Percentiles rank a stretch among this genome's conserved stretches.
phyloP scores from a whole-genome alignment of 495 filamentous ascomycete genomes.

The Lepraria neglecta region DNA sequence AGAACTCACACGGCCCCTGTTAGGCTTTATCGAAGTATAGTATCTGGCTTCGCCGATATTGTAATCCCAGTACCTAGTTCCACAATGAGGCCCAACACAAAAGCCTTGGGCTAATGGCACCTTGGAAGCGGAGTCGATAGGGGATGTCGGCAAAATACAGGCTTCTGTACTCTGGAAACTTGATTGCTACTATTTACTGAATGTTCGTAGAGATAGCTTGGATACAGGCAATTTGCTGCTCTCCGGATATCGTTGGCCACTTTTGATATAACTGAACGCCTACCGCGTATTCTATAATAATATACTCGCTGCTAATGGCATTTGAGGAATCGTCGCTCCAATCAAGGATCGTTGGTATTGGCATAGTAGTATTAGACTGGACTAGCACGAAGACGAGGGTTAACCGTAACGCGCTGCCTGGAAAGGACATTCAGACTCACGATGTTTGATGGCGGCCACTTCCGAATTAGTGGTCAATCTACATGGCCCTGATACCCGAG shows the following conservation, averaged over 20 bases:
- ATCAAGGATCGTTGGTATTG: constrained; percentile 38
- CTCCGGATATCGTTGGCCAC: constrained; percentile 37
- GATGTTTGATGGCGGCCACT: constrained; percentile 43
- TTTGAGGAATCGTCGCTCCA: constrained; percentile 38
- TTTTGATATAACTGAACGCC: constrained; percentile 36
- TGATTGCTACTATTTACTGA: constrained; percentile 33
- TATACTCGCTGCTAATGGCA: constrained; percentile 41
- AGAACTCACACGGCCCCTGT: constrained; percentile 37
- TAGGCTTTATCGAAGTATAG: constrained; percentile 32
- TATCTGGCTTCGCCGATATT: constrained; percentile 30
- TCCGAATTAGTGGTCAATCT: constrained; percentile 41
- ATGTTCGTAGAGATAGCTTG: constrained; percentile 31
- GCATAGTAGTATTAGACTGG: constrained; percentile 33
- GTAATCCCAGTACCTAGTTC: constrained; percentile 38
- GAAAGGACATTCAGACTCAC: constrained; percentile 29
- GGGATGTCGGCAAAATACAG: constrained; percentile 32
- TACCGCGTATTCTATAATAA: constrained; percentile 39
- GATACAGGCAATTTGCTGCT: constrained; percentile 37
- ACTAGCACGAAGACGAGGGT: constrained; percentile 30
- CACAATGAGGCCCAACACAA: constrained; percentile 40
- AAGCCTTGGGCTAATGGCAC: constrained; percentile 33
- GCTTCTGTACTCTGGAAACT: constrained; percentile 42
- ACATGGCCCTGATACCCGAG: constrained; percentile 33
- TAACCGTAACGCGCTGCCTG: constrained; percentile 12
- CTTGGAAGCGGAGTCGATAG: constrained; percentile 29